Percentiles rank a stretch among this genome's conserved stretches.
These are phyloP conservation scores for Vanilla planifolia DNA, from an alignment of 106 monocot species.

Conservation along the genomic window DNA sequence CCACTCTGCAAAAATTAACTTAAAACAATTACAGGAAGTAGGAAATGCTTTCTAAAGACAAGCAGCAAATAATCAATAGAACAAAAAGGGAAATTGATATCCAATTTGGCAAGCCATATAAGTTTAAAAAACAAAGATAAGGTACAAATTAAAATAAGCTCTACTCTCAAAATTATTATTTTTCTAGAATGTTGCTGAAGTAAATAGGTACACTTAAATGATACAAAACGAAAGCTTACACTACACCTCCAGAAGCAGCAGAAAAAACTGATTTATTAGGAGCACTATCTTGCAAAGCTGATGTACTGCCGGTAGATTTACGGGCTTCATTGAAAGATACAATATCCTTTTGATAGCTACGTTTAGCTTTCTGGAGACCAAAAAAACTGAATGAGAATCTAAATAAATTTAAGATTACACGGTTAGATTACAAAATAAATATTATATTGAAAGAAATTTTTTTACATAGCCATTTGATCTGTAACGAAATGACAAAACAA, in stretches of 20 bases:
- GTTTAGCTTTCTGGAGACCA: constrained; percentile 72
- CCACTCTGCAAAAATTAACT: constrained; percentile 47
- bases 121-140: too few relatives aligned
- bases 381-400: background rate
- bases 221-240: background rate
- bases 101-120: too few relatives aligned
- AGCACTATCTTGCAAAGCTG: constrained; percentile 6
- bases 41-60: background rate
- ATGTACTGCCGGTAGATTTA: constrained; percentile 12
- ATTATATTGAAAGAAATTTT: too few relatives aligned
- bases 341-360: constrained; percentile 88
- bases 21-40: background rate
- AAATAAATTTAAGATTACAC: too few relatives aligned
- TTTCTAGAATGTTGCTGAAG: background rate
- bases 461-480: too few relatives aligned
- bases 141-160: too few relatives aligned
- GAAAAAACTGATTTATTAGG: constrained; percentile 18
- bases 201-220: background rate
- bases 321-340: constrained; percentile 42
- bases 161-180: background rate
- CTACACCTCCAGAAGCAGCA: constrained; percentile 23
- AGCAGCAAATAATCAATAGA: background rate
- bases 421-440: too few relatives aligned
- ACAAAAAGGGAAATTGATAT: too few relatives aligned
- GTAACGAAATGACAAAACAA: too few relatives aligned